Evolutionary conservation across 2,329 filamentous ascomycete species (phyloP).

Genomic region (Penicillium sumatraense): DNA sequence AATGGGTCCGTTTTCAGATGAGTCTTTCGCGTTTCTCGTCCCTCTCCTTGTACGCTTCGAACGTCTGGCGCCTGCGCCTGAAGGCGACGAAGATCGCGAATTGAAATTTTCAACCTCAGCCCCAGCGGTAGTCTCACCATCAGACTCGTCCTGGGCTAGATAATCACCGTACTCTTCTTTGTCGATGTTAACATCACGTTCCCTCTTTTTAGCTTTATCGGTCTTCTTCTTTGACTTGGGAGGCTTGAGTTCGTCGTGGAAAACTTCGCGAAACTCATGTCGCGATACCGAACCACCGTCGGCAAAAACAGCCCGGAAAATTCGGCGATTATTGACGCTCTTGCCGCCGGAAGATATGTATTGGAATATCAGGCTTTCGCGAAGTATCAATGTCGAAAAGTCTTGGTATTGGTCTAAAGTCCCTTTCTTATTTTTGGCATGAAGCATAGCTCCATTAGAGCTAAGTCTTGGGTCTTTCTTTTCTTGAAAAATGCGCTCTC

Average conservation of each 20-base stretch:
- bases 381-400: conserved; percentile 24
- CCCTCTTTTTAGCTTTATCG: conserved; percentile 42
- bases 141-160: conserved; percentile 41
- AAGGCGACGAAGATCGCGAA: conserved; percentile 6
- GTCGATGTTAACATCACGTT: conserved; percentile 50
- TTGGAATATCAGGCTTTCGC: conserved; percentile 48
- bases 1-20: neutral
- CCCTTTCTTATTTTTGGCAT: conserved; percentile 3
- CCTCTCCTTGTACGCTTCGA: conserved; percentile 40
- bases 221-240: conserved; percentile 27
- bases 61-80: conserved; percentile 27
- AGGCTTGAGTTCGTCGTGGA: conserved; percentile 50
- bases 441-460: neutral
- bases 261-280: conserved; percentile 52
- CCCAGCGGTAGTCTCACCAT: conserved; percentile 36
- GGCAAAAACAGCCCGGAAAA: conserved; percentile 53
- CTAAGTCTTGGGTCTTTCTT: conserved; percentile 30
- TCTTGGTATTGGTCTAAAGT: conserved; percentile 8
- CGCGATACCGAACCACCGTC: conserved; percentile 43
- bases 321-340: conserved; percentile 44
- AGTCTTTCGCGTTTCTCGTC: conserved; percentile 21
- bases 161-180: conserved; percentile 53
- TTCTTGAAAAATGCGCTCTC: conserved; percentile 27
- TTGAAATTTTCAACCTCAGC: conserved; percentile 8
- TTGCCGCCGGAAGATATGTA: conserved; percentile 42